A percentile compares a stretch with the other conserved stretches of the same genome.
Evolutionary conservation across 1,284 basidiomycete species (phyloP).

Genomic region (Acaromyces ingoldii): DNA sequence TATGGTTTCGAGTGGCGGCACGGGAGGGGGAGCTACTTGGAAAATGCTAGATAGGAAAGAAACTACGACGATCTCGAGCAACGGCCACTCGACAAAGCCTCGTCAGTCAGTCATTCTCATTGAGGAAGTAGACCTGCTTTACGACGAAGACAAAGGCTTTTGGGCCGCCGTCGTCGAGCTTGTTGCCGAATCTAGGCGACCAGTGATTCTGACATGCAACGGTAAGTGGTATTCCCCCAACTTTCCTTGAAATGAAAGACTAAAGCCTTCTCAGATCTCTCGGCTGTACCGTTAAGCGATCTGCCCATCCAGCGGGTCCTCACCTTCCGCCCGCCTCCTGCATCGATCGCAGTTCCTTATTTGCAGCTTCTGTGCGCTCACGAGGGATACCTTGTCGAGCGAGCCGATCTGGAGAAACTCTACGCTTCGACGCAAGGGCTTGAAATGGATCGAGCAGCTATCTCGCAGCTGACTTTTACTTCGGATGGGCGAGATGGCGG

Average conservation of each 20-base stretch:
- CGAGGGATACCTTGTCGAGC: conserved; percentile 56
- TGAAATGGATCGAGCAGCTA: conserved; percentile 8
- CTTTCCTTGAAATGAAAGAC: conserved; percentile 25
- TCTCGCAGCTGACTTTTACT: conserved; percentile 19
- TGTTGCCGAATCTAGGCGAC: conserved; percentile 33
- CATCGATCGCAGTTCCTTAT: conserved; percentile 63
- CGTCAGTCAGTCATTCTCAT: conserved; percentile 84
- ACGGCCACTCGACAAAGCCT: background rate
- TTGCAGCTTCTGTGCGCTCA: conserved; percentile 63
- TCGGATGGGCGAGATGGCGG: too few relatives aligned
- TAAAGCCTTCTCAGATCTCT: conserved; percentile 16
- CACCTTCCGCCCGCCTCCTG: conserved; percentile 20
- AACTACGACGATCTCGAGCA: background rate
- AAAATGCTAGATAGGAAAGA: too few relatives aligned
- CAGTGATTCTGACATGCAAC: conserved; percentile 45
- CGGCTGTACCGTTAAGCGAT: conserved; percentile 19
- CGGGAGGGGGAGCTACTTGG: conserved; percentile 21
- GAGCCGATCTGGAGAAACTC: conserved; percentile 8
- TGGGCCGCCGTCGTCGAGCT: conserved; percentile 65
- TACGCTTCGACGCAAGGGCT: conserved; percentile 8
- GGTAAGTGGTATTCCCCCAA: conserved; percentile 5
- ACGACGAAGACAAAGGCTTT: conserved; percentile 81
- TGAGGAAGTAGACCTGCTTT: conserved; percentile 95
- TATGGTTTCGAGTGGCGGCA: conserved; percentile 41
- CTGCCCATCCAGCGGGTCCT: conserved; percentile 29